These are phyloP conservation scores for Fomes fomentarius DNA, from an alignment of 1,284 basidiomycete genomes.

Conservation along the genomic window DNA sequence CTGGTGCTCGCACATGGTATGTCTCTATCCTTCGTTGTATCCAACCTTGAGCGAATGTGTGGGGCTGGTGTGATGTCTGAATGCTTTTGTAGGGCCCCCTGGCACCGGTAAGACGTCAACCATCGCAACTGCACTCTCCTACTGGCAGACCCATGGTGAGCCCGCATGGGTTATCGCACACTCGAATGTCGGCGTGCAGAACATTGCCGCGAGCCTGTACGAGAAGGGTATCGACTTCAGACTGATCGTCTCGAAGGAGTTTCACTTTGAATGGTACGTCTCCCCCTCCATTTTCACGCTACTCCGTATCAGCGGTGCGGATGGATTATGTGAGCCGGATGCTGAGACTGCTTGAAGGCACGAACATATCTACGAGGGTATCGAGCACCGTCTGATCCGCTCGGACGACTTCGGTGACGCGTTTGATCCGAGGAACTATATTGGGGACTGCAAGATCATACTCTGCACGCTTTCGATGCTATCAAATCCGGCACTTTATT, in stretches of 20 bases:
- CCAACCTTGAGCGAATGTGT: too few species aligned
- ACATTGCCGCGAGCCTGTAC: constrained; percentile 51
- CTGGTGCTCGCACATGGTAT: constrained; percentile 9
- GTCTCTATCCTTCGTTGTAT: background rate
- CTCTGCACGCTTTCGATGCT: constrained; percentile 76
- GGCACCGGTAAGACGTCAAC: constrained; percentile 39
- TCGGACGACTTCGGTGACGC: constrained; percentile 45
- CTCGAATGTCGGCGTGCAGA: constrained; percentile 49
- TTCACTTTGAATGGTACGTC: constrained; percentile 59
- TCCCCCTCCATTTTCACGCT: background rate
- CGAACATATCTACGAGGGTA: constrained; percentile 61
- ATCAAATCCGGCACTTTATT: constrained; percentile 40
- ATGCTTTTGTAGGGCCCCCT: constrained; percentile 20
- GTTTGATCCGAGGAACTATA: constrained; percentile 5
- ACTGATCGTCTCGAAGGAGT: constrained; percentile 53
- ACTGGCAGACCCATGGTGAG: constrained; percentile 1
- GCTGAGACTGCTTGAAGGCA: constrained; percentile 53
- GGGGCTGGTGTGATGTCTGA: background rate
- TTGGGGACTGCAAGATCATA: constrained; percentile 49
- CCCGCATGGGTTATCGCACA: constrained; percentile 38
- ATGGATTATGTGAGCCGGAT: too few species aligned
- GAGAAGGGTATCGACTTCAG: constrained; percentile 38
- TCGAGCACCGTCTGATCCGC: constrained; percentile 49
- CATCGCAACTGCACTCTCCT: constrained; percentile 32
- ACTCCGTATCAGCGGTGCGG: background rate